Base-by-base conservation (phyloP, 495 filamentous ascomycete genomes). In the Sphaerosporella brunnea region DNA sequence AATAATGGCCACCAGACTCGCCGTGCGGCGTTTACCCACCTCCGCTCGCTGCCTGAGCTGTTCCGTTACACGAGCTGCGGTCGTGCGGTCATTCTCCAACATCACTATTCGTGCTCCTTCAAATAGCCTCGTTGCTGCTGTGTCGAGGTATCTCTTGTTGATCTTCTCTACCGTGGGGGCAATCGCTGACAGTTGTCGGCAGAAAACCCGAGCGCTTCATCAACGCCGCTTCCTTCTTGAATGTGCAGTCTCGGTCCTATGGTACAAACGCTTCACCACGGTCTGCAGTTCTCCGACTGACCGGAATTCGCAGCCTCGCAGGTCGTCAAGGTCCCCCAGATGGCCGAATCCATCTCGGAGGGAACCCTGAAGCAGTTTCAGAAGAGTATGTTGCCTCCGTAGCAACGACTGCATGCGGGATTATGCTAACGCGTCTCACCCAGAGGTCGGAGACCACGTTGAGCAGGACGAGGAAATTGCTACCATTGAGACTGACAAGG, bases 401-500 rank as follows among this genome's bases (percentile, higher is more conserved):
- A 23, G 24, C 19, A 19, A 9, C 30, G 21, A 47, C 18, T 19
- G 40, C 3, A 25, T 43, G 5, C 40, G 21, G 40, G 51, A 35
- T 51, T 41, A 34, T 0, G n/a, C 25, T 37, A 23, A 36, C 23
- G 42, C 4, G 24, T n/a, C 13, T 30, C 1, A 42, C 25, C 35
- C 43, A 78, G 76, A 93, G 67, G 70, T 94, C 62, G 90, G 90
- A 47, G 92, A 99, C 67, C 90, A 74, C 56, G 86, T 99, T 13
- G 83, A 90, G 68, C 78, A 79, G 59, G 92, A 96, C 59, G 92
- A 99, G 65, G 92, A 96, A 63, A 90, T 99, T 61, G 92, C 90
- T 23, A 93, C 92, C 26, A 99, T 99, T 61, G 90, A 99, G 66
- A 99, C 90, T n/a, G 92, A 99, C 72, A 99, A 99, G 82, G 87